Evolutionary conservation across 73 alveolate species (phyloP), one percentile per base, ranked within the genome.

Genomic region (Paramecium octaurelia): DNA sequence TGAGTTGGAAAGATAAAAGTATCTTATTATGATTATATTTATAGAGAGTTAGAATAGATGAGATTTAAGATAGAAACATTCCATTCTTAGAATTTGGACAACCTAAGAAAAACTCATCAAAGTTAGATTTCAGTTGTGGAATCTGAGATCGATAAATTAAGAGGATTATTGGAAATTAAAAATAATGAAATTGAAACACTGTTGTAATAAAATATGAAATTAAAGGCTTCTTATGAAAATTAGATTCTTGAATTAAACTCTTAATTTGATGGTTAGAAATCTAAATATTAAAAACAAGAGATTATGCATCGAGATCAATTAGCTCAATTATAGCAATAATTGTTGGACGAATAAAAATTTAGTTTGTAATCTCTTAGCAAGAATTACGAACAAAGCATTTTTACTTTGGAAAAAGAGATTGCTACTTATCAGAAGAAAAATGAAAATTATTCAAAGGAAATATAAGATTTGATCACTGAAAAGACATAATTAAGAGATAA

Each of bases 1-100:
- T 8, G 89, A 76, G 21, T 43, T 76, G 23, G 89, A 76, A 7
- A 76, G 69, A 42, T 42, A 76, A 18, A 76, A 76, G 89, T 70
- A 70, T 27, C 12, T 1, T 0, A 31, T 70, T 8, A 27, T 70
- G 4, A 23, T 23, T n/a, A 24, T 59, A 42, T 24, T 29, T 10
- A 29, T 70, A 70, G 86, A 70, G 89, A 76, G 20, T 36, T 76
- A 6, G 89, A 76, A 76, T 76, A 76, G 18, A 23, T 76, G 71
- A 76, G 89, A 20, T 76, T 76, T 76, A 76, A 76, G 42, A 21
- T 42, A 20, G 89, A 76, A 21, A 43, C 58, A 38, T 76, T 24
- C 20, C 89, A 76, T 42, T 34, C 89, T 18, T 29, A 76, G 23
- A 76, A 36, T 21, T 16, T 76, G 46, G 89, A 76, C 20, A 76